phyloP scores from a whole-genome alignment of 2,329 filamentous ascomycete genomes.

The Fusarium beomiforme region DNA sequence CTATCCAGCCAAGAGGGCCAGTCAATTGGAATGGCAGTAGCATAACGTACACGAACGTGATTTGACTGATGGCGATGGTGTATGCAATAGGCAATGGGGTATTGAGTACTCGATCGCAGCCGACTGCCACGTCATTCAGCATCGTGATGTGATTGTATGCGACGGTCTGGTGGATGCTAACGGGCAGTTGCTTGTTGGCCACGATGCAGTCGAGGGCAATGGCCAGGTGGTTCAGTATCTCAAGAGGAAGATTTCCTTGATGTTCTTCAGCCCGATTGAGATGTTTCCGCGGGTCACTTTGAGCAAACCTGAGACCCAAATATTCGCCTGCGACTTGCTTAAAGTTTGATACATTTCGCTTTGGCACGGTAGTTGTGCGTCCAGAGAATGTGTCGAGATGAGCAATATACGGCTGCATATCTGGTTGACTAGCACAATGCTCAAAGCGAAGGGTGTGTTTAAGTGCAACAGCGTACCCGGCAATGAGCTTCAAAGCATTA shows the following conservation, averaged over 20 bases:
- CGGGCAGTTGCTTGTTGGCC: constrained; percentile 62
- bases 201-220: constrained; percentile 72
- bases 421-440: constrained; percentile 79
- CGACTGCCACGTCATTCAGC: constrained; percentile 77
- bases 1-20: constrained; percentile 72
- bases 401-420: constrained; percentile 73
- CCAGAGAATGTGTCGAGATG: constrained; percentile 76
- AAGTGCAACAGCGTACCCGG: constrained; percentile 78
- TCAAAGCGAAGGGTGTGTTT: constrained; percentile 89
- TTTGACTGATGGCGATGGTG: constrained; percentile 84
- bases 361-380: constrained; percentile 58
- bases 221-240: constrained; percentile 79
- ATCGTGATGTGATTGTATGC: constrained; percentile 69
- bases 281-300: constrained; percentile 79
- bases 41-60: constrained; percentile 85
- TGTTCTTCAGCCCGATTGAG: constrained; percentile 78
- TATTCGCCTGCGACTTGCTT: constrained; percentile 76
- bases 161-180: constrained; percentile 68
- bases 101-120: constrained; percentile 80
- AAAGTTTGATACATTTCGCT: constrained; percentile 51
- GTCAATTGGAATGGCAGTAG: constrained; percentile 84
- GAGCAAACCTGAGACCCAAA: constrained; percentile 78
- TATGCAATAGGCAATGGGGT: constrained; percentile 86
- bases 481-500: constrained; percentile 79
- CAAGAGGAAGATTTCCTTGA: constrained; percentile 82